A percentile compares a stretch with the other conserved stretches of the same genome.
These are phyloP conservation scores for Ganoderma sp. DNA, from an alignment of 1,284 basidiomycete species.

Conservation along the genomic window DNA sequence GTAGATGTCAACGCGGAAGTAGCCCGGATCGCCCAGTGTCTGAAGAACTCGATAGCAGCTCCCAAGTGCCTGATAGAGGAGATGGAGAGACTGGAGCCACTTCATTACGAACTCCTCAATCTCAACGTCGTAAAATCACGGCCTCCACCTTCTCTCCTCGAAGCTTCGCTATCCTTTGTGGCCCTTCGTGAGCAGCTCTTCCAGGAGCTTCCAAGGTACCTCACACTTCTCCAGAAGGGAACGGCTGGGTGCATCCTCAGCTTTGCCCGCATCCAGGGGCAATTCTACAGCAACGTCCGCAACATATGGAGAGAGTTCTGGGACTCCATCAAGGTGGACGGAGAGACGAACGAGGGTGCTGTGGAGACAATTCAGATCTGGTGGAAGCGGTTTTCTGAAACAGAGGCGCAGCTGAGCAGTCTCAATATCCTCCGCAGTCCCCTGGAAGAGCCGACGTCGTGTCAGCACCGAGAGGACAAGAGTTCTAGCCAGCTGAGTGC, in stretches of 20 bases:
- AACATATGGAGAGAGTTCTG: slow-evolving; percentile 74
- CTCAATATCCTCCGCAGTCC: slow-evolving; percentile 49
- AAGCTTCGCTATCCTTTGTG: slow-evolving; percentile 74
- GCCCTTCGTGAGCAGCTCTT: slow-evolving; percentile 73
- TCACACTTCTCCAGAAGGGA: slow-evolving; percentile 63
- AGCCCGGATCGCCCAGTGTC: slow-evolving; percentile 57
- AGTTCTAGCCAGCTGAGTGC: too few relatives aligned
- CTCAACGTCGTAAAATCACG: slow-evolving; percentile 65
- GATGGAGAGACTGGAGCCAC: slow-evolving; percentile 71
- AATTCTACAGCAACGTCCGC: slow-evolving; percentile 62
- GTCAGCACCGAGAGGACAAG: slow-evolving; percentile 42
- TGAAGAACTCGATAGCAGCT: slow-evolving; percentile 61
- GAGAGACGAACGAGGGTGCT: slow-evolving; percentile 67
- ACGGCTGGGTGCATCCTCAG: slow-evolving; percentile 55
- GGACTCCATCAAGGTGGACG: slow-evolving; percentile 77
- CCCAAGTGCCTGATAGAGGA: slow-evolving; percentile 70
- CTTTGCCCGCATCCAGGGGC: slow-evolving; percentile 61
- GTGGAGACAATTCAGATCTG: slow-evolving; percentile 71
- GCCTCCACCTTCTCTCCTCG: slow-evolving; percentile 66
- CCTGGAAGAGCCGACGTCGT: slow-evolving; percentile 35
- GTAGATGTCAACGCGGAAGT: slow-evolving; percentile 56
- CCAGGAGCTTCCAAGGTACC: slow-evolving; percentile 68
- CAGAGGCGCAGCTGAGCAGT: slow-evolving; percentile 52
- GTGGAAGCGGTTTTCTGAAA: slow-evolving; percentile 68
- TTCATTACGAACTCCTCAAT: slow-evolving; percentile 69